Evolutionary conservation across 225 moss, liverwort and hornwort species (phyloP).

Genomic region (Physcomitrellopsis africana): DNA sequence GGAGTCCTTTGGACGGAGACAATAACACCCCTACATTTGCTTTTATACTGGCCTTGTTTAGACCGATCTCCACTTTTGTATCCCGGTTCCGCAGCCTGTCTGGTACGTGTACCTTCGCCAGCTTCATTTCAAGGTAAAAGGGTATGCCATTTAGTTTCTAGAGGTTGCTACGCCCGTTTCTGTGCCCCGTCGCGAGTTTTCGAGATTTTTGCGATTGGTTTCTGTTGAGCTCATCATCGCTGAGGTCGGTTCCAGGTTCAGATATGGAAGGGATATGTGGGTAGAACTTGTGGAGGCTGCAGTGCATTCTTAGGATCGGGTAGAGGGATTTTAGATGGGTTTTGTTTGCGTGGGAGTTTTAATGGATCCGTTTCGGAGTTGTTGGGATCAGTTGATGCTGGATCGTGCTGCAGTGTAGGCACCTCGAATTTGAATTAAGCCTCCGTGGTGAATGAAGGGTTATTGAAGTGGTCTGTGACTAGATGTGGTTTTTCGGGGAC

Average conservation of each 20-base stretch:
- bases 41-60: background rate
- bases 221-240: background rate
- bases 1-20: background rate
- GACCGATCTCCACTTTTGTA: background rate
- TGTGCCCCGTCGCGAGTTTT: background rate
- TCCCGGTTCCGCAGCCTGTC: background rate
- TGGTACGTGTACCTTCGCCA: background rate
- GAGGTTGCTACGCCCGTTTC: background rate
- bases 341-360: background rate
- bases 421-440: background rate
- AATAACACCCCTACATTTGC: background rate
- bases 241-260: background rate
- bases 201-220: no score
- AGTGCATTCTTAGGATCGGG: conserved; percentile 9
- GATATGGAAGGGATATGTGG: background rate
- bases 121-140: background rate
- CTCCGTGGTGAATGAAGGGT: background rate
- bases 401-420: background rate
- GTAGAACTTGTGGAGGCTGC: background rate
- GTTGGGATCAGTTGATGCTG: background rate
- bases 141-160: background rate
- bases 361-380: background rate
- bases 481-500: background rate
- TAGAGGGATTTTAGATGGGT: background rate
- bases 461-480: background rate